A percentile compares a stretch with the other conserved stretches of the same genome.
phyloP scores from a whole-genome alignment of 164 flowering plant species.

The Liquidambar formosana region DNA sequence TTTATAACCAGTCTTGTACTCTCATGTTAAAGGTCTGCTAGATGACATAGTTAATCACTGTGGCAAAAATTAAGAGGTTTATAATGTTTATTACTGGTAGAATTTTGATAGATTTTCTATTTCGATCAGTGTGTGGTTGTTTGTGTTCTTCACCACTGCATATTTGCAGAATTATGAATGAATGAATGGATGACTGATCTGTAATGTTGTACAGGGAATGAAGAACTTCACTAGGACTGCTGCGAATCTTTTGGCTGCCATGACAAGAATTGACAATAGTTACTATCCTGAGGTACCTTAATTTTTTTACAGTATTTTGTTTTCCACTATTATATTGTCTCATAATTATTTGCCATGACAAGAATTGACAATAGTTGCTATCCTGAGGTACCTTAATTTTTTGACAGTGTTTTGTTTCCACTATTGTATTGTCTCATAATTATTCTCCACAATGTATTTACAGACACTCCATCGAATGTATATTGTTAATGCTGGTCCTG shows the following conservation, averaged over 20 bases:
- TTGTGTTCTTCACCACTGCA: neutral
- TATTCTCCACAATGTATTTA: neutral
- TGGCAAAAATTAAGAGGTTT: no score
- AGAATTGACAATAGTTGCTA: conserved; percentile 77
- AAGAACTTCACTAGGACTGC: conserved; percentile 78
- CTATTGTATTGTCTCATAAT: neutral
- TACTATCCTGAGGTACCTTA: conserved; percentile 87
- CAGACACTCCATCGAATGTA: conserved; percentile 91
- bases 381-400: conserved; percentile 70
- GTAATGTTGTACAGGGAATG: conserved; percentile 53
- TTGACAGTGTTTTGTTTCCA: neutral
- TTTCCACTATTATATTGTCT: no score
- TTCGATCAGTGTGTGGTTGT: neutral
- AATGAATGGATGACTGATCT: neutral
- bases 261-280: conserved; percentile 71
- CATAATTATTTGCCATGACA: conserved; percentile 59
- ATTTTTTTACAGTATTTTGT: neutral
- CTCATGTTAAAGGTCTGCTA: no score
- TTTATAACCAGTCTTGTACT: no score
- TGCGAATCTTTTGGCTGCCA: conserved; percentile 61
- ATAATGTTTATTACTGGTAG: neutral
- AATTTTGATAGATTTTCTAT: neutral
- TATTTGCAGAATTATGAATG: conserved; percentile 1
- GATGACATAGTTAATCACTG: no score
- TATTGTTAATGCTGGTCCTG: conserved; percentile 91